Percentiles rank a stretch among this genome's conserved stretches.
These are phyloP conservation scores for Aspergillus versicolor DNA, from an alignment of 2,329 filamentous ascomycete genomes.

Conservation along the genomic window DNA sequence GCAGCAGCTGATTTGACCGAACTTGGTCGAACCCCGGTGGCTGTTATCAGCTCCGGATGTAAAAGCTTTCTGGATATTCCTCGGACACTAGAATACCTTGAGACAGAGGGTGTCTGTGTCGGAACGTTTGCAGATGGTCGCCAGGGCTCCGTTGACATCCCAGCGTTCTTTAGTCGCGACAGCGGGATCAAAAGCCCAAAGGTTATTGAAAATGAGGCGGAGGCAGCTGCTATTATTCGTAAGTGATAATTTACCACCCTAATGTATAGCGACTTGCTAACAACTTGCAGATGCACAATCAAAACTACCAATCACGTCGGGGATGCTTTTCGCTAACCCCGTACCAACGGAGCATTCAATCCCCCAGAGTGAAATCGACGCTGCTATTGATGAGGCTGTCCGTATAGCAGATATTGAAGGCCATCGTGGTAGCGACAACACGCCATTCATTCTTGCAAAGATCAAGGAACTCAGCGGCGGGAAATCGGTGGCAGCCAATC, in stretches of 20 bases:
- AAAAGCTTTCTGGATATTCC: slow-evolving; percentile 96
- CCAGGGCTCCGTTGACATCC: slow-evolving; percentile 72
- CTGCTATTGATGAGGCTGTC: slow-evolving; percentile 67
- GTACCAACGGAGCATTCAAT: slow-evolving; percentile 71
- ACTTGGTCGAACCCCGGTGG: slow-evolving; percentile 82
- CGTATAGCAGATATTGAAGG: slow-evolving; percentile 64
- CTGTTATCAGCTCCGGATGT: slow-evolving; percentile 85
- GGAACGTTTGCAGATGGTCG: slow-evolving; percentile 87
- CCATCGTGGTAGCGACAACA: slow-evolving; percentile 72
- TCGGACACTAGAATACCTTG: slow-evolving; percentile 78
- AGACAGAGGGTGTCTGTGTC: slow-evolving; percentile 72
- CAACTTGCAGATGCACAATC: slow-evolving; percentile 64
- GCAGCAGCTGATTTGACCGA: slow-evolving; percentile 81
- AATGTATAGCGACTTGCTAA: slow-evolving; percentile 2
- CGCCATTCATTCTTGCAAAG: slow-evolving; percentile 75
- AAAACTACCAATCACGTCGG: slow-evolving; percentile 69
- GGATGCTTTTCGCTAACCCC: slow-evolving; percentile 85
- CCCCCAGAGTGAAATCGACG: slow-evolving; percentile 68
- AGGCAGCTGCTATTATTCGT: slow-evolving; percentile 87
- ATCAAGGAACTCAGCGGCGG: slow-evolving; percentile 76
- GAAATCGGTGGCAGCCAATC: slow-evolving; percentile 72
- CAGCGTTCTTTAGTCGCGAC: slow-evolving; percentile 88
- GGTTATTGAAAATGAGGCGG: slow-evolving; percentile 69
- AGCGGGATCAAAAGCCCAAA: slow-evolving; percentile 79
- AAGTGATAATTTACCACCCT: slow-evolving; percentile 30